A percentile compares a stretch with the other conserved stretches of the same genome.
Evolutionary conservation across 108 stramenopile genomes (phyloP).

Genomic region (Pseudonitzschia multistriata): DNA sequence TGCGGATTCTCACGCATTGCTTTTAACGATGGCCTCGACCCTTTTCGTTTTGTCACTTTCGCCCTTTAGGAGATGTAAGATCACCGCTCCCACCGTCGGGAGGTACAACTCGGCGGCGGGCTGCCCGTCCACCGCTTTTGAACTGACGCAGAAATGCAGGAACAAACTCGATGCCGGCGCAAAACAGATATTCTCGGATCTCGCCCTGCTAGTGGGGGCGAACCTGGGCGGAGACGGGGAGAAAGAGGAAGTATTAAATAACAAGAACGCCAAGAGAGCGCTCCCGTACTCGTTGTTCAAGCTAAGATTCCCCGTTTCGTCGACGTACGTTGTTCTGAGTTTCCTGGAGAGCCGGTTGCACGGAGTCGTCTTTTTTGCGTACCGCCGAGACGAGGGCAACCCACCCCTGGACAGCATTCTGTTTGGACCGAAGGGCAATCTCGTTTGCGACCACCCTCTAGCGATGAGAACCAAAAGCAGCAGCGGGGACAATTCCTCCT

Average conservation of each 20-base stretch:
- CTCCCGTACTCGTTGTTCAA: conserved; percentile 65
- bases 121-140: conserved; percentile 50
- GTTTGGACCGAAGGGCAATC: conserved; percentile 61
- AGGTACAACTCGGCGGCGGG: conserved; percentile 12
- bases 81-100: conserved; percentile 46
- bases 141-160: conserved; percentile 52
- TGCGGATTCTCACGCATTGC: no score
- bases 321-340: conserved; percentile 74
- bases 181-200: conserved; percentile 51
- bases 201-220: conserved; percentile 55
- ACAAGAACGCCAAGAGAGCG: conserved; percentile 34
- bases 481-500: conserved; percentile 27
- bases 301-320: conserved; percentile 64
- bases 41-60: not conserved
- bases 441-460: conserved; percentile 71
- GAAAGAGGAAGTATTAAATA: conserved; percentile 23
- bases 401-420: conserved; percentile 66
- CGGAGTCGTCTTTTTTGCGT: conserved; percentile 71
- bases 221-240: conserved; percentile 59
- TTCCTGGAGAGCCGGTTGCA: conserved; percentile 78
- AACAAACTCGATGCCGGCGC: conserved; percentile 48
- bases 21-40: no score
- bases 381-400: conserved; percentile 70
- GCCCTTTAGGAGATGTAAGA: conserved; percentile 50
- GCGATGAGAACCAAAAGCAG: conserved; percentile 67